Evolutionary conservation across 2,329 filamentous ascomycete genomes (phyloP).

Genomic region (Hypoxylon rubiginosum): DNA sequence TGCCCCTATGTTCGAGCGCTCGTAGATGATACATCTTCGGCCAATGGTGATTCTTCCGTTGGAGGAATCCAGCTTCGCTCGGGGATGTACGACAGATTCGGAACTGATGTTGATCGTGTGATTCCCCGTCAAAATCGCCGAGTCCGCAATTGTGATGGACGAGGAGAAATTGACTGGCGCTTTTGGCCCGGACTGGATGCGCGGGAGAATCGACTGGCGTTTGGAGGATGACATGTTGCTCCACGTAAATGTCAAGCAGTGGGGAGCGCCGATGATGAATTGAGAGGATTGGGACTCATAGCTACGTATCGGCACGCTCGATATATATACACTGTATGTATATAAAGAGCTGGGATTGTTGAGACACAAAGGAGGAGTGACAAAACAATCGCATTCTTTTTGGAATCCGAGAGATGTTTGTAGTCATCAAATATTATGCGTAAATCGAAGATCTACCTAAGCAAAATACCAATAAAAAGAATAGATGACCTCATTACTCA

Average conservation of each 20-base stretch:
- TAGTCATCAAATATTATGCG: slow-evolving; percentile 12
- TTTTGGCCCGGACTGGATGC: slow-evolving; percentile 68
- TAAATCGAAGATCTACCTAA: not conserved
- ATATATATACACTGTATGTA: slow-evolving; percentile 14
- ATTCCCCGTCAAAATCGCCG: slow-evolving; percentile 74
- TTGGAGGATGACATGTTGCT: slow-evolving; percentile 62
- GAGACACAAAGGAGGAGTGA: not conserved
- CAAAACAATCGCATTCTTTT: slow-evolving; percentile 1
- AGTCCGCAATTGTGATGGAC: slow-evolving; percentile 72
- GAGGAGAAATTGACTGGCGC: slow-evolving; percentile 73
- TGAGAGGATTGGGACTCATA: slow-evolving; percentile 27
- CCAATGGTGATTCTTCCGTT: slow-evolving; percentile 85
- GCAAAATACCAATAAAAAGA: not conserved
- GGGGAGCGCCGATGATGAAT: not conserved
- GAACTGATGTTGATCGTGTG: slow-evolving; percentile 84
- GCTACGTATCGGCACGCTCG: slow-evolving; percentile 11
- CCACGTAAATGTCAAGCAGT: not conserved
- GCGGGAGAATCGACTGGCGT: slow-evolving; percentile 69
- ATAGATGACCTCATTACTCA: slow-evolving; percentile 38
- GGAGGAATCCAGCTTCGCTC: slow-evolving; percentile 81
- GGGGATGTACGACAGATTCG: slow-evolving; percentile 87
- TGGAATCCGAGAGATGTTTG: not conserved
- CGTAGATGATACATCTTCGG: slow-evolving; percentile 84
- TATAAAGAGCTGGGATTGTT: not conserved
- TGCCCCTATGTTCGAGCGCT: slow-evolving; percentile 71